phyloP scores from a whole-genome alignment of 164 flowering plant species.

The Aristolochia fimbriata region DNA sequence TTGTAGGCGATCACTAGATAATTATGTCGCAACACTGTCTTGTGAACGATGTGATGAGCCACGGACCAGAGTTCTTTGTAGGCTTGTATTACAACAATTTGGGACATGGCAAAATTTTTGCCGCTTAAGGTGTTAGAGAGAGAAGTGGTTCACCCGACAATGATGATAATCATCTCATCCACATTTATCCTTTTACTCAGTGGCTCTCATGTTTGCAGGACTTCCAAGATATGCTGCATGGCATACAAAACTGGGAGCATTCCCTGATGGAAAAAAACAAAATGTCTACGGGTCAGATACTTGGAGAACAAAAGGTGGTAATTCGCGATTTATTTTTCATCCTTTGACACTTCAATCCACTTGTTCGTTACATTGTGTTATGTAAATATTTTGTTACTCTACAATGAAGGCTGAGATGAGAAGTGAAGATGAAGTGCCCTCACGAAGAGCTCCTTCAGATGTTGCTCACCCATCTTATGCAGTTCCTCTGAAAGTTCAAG shows the following conservation, averaged over 20 bases:
- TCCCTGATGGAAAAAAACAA: conserved; percentile 55
- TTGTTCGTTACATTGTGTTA: neutral
- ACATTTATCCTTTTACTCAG: neutral
- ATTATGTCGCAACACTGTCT: too few relatives aligned
- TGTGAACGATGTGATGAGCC: too few relatives aligned
- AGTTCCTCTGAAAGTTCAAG: conserved; percentile 1
- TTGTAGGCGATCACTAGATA: too few relatives aligned
- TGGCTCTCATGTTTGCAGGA: conserved; percentile 41
- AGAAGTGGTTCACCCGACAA: too few relatives aligned
- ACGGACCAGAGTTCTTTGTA: too few relatives aligned
- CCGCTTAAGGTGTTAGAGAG: too few relatives aligned
- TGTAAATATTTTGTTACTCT: too few relatives aligned
- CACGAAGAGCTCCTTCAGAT: conserved; percentile 14
- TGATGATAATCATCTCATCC: neutral
- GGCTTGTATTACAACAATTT: too few relatives aligned
- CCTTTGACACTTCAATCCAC: neutral
- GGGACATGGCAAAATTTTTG: too few relatives aligned
- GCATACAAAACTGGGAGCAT: conserved; percentile 84
- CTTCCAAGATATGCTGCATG: conserved; percentile 70
- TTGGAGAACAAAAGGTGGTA: conserved; percentile 28
- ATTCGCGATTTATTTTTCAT: neutral
- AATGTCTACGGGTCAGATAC: conserved; percentile 32
- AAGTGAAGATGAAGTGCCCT: conserved; percentile 16
- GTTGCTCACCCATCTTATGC: neutral
- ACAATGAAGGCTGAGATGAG: conserved; percentile 7